These are phyloP conservation scores for Scopulariopsis brevicaulis DNA, from an alignment of 2,329 filamentous ascomycete genomes.

Conservation along the genomic window DNA sequence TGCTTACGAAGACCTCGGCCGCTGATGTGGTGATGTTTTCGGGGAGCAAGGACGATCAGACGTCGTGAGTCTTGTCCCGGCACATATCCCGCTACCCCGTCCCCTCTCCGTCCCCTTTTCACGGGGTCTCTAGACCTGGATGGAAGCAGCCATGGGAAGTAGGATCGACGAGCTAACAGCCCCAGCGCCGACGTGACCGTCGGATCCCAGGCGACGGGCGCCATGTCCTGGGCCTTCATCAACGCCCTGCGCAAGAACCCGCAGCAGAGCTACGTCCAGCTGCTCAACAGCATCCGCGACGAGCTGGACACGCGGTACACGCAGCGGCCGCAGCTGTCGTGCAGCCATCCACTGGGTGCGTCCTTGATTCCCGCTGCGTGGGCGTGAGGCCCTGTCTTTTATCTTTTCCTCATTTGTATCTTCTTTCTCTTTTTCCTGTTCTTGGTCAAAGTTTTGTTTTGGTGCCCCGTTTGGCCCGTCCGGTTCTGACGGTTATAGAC, in stretches of 20 bases:
- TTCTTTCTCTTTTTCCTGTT: neutral
- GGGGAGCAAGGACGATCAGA: conserved; percentile 93
- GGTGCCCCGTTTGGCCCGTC: neutral
- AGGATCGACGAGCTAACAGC: neutral
- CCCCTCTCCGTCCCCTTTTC: neutral
- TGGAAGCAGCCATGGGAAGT: no score
- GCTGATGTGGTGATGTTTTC: conserved; percentile 98
- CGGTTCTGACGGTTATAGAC: conserved; percentile 25
- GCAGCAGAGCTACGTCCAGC: conserved; percentile 93
- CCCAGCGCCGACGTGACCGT: conserved; percentile 84
- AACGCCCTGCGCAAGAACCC: conserved; percentile 89
- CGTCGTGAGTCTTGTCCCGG: conserved; percentile 58
- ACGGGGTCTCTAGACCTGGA: neutral
- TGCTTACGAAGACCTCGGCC: conserved; percentile 83
- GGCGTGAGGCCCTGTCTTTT: neutral
- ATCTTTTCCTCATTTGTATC: neutral
- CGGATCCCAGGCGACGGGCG: conserved; percentile 79
- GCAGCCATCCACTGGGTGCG: conserved; percentile 91
- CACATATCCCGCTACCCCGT: neutral
- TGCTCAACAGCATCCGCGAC: conserved; percentile 92
- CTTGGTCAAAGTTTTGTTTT: no score
- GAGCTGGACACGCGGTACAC: conserved; percentile 79
- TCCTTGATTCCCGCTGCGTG: conserved; percentile 8
- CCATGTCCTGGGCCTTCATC: conserved; percentile 98
- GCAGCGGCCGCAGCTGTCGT: conserved; percentile 94